Evolutionary conservation across 106 monocot species (phyloP).

Genomic region (Hemerocallis citrina): DNA sequence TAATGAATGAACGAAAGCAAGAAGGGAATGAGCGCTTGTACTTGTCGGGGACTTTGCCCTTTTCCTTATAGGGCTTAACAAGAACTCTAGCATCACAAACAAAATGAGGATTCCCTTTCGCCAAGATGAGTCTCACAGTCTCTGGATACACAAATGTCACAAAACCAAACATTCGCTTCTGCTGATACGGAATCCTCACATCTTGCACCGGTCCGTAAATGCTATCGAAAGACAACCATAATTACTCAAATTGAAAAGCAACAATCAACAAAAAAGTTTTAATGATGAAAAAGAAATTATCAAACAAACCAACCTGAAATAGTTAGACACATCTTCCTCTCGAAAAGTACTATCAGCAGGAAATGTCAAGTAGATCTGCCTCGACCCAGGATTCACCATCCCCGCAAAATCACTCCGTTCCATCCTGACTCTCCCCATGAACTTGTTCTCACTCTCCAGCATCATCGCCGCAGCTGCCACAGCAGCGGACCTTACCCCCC

Average conservation of each 20-base stretch:
- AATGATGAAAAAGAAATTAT: not conserved
- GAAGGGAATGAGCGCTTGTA: conserved; percentile 18
- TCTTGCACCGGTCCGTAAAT: conserved; percentile 62
- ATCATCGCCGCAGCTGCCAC: conserved; percentile 50
- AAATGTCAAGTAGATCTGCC: conserved; percentile 91
- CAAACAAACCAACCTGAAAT: conserved; percentile 65
- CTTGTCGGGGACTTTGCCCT: conserved; percentile 87
- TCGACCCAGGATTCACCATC: conserved; percentile 58
- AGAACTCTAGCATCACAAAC: conserved; percentile 86
- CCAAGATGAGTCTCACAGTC: conserved; percentile 81
- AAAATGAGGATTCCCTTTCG: conserved; percentile 89
- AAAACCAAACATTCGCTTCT: conserved; percentile 86
- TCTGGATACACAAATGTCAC: conserved; percentile 86
- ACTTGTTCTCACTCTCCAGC: conserved; percentile 45
- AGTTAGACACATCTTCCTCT: conserved; percentile 91
- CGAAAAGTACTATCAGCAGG: conserved; percentile 88
- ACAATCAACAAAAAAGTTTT: not conserved
- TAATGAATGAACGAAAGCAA: not conserved
- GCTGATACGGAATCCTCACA: conserved; percentile 78
- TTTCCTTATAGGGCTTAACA: conserved; percentile 91
- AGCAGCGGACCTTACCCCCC: conserved; percentile 29
- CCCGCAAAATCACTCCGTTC: conserved; percentile 44
- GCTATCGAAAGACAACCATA: conserved; percentile 58
- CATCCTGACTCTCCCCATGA: conserved; percentile 42
- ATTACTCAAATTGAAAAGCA: conserved; percentile 24